Evolutionary conservation across 2,329 filamentous ascomycete genomes (phyloP), one percentile per base, ranked within the genome.

Genomic region (Colletotrichum tabaci): DNA sequence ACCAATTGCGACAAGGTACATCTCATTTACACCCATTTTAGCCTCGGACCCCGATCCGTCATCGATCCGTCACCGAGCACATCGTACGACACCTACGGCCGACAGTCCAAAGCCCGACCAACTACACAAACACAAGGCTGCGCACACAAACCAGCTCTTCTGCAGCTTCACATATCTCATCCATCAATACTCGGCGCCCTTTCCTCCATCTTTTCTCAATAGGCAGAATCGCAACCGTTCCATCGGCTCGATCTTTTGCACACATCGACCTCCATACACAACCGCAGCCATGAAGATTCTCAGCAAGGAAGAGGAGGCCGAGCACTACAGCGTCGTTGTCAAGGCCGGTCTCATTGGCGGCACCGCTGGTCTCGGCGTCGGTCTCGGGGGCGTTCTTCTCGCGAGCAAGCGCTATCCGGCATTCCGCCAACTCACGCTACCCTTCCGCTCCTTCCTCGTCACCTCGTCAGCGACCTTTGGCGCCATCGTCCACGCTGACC

Each of bases 401-500:
- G 94, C 92, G 23, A 89, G 89, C 63, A 86, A 86, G 73, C 92
- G 95, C 78, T 98, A 93, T 82, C 87, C 90, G 60, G 91, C 90
- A 77, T 94, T 98, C 87, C 91, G 94, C 75, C 84, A 87, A 75
- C 91, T 99, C 73, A 98, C 96, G 0, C 80, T 98, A 0, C 96
- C 95, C 21, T 95, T 99, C 88, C 94, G 94, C 76, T 87, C 94
- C 66, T 99, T 98, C 89, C 90, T 98, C 74, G 89, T 96, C 75
- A 92, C 93, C 55, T 97, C 94, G 10, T 82, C 91, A 13, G 91
- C 90, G 58, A 98, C 96, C 4, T 98, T 98, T 80, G 87, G 91
- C 74, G 92, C 94, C 85, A 98, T 99, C 83, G 91, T 98, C 80
- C 87, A 91, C 72, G 96, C 96, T 74, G 96, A 99, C 78, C 92